phyloP scores from a whole-genome alignment of 495 filamentous ascomycete genomes.

The Hypomontagnella submonticulosa region DNA sequence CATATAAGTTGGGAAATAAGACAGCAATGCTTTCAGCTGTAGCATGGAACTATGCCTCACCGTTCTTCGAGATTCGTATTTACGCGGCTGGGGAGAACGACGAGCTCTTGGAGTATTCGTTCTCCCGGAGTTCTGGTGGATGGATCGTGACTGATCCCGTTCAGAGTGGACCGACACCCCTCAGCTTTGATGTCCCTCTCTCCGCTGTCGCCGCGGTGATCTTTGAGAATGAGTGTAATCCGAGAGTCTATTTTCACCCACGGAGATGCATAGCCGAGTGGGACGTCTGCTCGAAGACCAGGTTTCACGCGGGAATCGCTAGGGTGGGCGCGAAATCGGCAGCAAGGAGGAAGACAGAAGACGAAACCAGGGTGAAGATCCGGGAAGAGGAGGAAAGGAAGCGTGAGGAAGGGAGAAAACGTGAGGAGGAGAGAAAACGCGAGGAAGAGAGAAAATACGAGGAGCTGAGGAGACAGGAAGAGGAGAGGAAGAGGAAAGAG shows the following conservation, averaged over 20 bases:
- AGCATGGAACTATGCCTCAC: conserved; percentile 14
- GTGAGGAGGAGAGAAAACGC: neutral
- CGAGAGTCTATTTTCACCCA: conserved; percentile 13
- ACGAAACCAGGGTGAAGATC: neutral
- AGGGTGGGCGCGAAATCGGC: neutral
- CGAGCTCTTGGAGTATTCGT: neutral
- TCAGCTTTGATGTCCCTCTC: neutral
- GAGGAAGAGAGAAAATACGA: neutral
- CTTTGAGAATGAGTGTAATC: neutral
- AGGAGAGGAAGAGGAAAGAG: neutral
- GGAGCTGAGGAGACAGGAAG: neutral
- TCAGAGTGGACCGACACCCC: neutral
- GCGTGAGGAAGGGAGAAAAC: neutral
- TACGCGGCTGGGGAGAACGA: conserved; percentile 10
- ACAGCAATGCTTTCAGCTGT: conserved; percentile 21
- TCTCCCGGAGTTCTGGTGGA: neutral
- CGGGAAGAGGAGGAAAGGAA: neutral
- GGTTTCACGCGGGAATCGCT: neutral
- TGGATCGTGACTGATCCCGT: neutral
- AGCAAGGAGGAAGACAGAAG: conserved; percentile 1
- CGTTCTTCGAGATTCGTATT: conserved; percentile 13
- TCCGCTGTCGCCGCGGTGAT: conserved; percentile 4
- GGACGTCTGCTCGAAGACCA: conserved; percentile 1
- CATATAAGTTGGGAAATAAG: neutral
- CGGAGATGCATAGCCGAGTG: conserved; percentile 5